Evolutionary conservation across 1,284 basidiomycete species (phyloP).

Genomic region (Macrocystidia cucumis): DNA sequence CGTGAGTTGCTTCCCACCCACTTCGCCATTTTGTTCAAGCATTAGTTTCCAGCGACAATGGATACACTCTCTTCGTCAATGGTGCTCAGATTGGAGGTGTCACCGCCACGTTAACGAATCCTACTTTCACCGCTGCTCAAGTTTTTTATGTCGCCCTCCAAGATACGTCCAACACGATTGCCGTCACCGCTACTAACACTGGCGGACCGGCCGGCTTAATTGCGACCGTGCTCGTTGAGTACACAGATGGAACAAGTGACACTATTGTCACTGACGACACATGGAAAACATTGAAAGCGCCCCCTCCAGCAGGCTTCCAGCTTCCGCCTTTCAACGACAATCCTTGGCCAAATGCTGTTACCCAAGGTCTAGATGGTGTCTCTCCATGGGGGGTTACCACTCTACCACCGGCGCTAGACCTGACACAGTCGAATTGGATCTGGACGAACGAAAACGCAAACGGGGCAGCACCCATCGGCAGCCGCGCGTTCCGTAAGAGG

Average conservation of each 20-base stretch:
- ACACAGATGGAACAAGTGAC: slow-evolving; percentile 7
- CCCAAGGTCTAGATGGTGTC: slow-evolving; percentile 15
- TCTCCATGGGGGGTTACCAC: slow-evolving; percentile 19
- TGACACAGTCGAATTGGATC: no score
- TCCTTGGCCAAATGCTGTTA: slow-evolving; percentile 14
- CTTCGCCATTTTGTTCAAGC: no score
- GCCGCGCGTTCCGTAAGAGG: no score
- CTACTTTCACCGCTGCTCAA: slow-evolving; percentile 16
- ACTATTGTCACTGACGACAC: slow-evolving; percentile 8
- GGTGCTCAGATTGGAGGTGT: slow-evolving; percentile 15
- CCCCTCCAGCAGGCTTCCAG: slow-evolving; percentile 7
- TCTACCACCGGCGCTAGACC: no score
- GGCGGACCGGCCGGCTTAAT: slow-evolving; percentile 20
- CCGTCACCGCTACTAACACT: slow-evolving; percentile 16
- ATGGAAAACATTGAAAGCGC: slow-evolving; percentile 8
- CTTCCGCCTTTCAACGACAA: slow-evolving; percentile 12
- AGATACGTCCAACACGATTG: slow-evolving; percentile 14
- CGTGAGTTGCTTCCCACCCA: no score
- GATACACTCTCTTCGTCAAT: slow-evolving; percentile 18
- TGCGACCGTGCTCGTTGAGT: slow-evolving; percentile 9
- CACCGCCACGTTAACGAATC: no score
- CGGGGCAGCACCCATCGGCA: no score
- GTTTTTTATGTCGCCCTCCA: slow-evolving; percentile 13
- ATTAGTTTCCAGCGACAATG: no score
- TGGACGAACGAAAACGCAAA: no score